These are phyloP conservation scores for Discostella stelligera DNA, from an alignment of 352 stramenopile genomes.

Conservation along the genomic window DNA sequence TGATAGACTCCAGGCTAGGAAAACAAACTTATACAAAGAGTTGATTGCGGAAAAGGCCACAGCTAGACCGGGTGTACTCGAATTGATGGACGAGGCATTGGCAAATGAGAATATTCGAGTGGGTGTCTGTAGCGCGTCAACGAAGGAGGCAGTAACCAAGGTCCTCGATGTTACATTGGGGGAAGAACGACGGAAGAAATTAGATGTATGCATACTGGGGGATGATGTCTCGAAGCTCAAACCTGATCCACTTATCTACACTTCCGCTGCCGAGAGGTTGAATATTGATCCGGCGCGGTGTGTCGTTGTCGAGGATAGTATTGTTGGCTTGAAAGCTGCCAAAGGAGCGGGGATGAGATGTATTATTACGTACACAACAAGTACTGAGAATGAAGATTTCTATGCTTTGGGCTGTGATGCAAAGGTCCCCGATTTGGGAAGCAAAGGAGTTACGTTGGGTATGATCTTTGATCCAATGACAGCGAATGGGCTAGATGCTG, in stretches of 20 bases:
- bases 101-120: constrained; percentile 72
- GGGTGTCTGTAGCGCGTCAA: constrained; percentile 84
- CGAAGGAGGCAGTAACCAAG: constrained; percentile 82
- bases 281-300: constrained; percentile 70
- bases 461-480: constrained; percentile 74
- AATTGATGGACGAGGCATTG: constrained; percentile 85
- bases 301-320: constrained; percentile 86
- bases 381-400: constrained; percentile 82
- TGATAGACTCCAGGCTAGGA: constrained; percentile 82
- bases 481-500: constrained; percentile 48
- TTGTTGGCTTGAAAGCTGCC: constrained; percentile 83
- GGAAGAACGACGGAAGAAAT: constrained; percentile 68
- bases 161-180: constrained; percentile 84
- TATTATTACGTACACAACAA: constrained; percentile 84
- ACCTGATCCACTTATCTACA: constrained; percentile 86
- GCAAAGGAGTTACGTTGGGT: constrained; percentile 59
- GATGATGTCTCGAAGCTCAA: constrained; percentile 86
- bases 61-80: constrained; percentile 71
- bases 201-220: constrained; percentile 85
- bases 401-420: constrained; percentile 73
- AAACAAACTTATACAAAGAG: constrained; percentile 86
- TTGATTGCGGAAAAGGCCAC: constrained; percentile 77
- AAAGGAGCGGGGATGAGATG: constrained; percentile 84
- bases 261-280: constrained; percentile 80
- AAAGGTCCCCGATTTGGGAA: constrained; percentile 73